These are phyloP conservation scores for Sistotremastrum niveocremeum DNA, from an alignment of 768 basidiomycete species.

Conservation along the genomic window DNA sequence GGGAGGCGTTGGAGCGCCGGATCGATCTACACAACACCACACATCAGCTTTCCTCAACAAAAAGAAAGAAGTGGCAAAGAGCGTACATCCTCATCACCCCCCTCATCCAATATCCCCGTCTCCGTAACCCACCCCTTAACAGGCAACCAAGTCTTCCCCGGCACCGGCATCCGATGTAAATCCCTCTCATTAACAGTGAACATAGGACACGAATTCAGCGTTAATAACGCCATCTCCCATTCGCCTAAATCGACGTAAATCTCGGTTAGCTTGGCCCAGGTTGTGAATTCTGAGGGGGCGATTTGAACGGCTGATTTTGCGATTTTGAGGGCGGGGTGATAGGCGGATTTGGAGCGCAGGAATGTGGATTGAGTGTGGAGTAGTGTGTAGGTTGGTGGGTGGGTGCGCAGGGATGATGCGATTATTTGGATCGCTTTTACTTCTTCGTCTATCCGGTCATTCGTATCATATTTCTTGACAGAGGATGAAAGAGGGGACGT, in stretches of 20 bases:
- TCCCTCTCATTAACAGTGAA: conserved; percentile 98
- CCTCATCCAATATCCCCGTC: too few species aligned
- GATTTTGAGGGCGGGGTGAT: conserved; percentile 82
- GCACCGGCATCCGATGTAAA: conserved; percentile 70
- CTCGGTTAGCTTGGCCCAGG: conserved; percentile 96
- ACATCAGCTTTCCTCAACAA: too few species aligned
- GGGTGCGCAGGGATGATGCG: conserved; percentile 64
- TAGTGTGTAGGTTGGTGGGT: conserved; percentile 86
- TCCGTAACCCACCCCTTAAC: conserved; percentile 77
- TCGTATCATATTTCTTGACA: too few species aligned
- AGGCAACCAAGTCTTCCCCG: conserved; percentile 74
- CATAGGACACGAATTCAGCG: conserved; percentile 99
- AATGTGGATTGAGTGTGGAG: conserved; percentile 94
- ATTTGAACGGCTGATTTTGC: conserved; percentile 95
- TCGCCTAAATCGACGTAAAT: conserved; percentile 83
- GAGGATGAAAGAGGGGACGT: conserved; percentile 23
- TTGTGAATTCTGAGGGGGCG: conserved; percentile 96
- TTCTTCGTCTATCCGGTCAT: conserved; percentile 67
- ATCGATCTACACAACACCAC: conserved; percentile 50
- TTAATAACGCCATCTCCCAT: conserved; percentile 80
- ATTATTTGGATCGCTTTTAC: conserved; percentile 97
- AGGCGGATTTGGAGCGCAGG: conserved; percentile 69
- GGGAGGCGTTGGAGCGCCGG: conserved; percentile 89
- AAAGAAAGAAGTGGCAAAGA: too few species aligned
- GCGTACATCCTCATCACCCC: too few species aligned